A percentile compares a stretch with the other conserved stretches of the same genome.
Conservation (phyloP, 2,329 filamentous ascomycete species). For the Aspergillus piperis region DNA sequence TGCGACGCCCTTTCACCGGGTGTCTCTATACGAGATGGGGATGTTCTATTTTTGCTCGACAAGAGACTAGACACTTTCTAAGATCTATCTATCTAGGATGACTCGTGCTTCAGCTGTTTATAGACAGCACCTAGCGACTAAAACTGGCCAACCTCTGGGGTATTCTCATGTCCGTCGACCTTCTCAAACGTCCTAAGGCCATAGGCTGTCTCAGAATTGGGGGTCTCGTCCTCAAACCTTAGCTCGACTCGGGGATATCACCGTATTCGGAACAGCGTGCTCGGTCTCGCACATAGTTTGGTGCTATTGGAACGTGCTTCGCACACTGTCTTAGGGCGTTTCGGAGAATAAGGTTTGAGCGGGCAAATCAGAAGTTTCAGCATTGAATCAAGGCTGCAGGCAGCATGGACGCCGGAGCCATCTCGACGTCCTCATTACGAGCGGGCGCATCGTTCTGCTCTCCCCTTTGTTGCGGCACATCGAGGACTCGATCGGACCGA, state of each 20-base stretch:
- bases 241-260: constrained; percentile 23
- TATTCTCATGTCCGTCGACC: background rate
- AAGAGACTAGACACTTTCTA: background rate
- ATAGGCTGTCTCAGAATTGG: constrained; percentile 14
- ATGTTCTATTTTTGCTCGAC: constrained; percentile 2
- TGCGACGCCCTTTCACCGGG: background rate
- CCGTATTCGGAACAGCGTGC: constrained; percentile 24
- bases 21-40: background rate
- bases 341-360: constrained; percentile 19
- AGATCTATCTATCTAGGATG: background rate
- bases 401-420: constrained; percentile 7
- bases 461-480: background rate
- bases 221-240: constrained; percentile 20
- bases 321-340: constrained; percentile 10
- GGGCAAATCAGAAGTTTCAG: constrained; percentile 13
- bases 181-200: constrained; percentile 9
- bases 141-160: constrained; percentile 4
- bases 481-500: constrained; percentile 1
- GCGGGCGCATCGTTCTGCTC: background rate
- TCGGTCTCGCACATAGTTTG: constrained; percentile 8
- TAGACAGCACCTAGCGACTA: background rate
- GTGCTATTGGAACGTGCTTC: constrained; percentile 18
- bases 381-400: constrained; percentile 11
- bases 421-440: background rate
- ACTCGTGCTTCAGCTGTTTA: constrained; percentile 8